Base-by-base conservation (phyloP, 306 rosid genomes). In the Erythrophleum fordii region DNA sequence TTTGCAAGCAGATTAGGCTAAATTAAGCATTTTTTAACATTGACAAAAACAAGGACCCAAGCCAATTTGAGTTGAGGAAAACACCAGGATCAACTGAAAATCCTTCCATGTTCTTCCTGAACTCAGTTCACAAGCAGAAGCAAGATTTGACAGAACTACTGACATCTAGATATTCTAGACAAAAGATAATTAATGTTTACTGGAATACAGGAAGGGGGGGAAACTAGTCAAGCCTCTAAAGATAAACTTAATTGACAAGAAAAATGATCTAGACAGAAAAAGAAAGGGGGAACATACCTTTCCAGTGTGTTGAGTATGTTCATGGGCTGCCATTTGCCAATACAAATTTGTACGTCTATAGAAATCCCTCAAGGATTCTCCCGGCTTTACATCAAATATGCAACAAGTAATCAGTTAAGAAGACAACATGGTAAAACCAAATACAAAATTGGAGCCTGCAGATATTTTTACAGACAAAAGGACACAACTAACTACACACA, bases 291-390 rank as follows among this genome's bases (percentile, higher is more conserved):
- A 76, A 58, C 86, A 35, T 46, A 93, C 97, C 87, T 95, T 95
- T 82, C 99, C 99, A 71, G 99, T 93, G 86, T 95, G 99, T 83
- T 95, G 99, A 58, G 98, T 95, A 78, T 95, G 98, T 72, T 95
- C 99, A 26, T 95, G 98, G 72, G 99, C 98, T n/a, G 99, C 99
- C 99, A 95, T 95, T 89, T 95, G 98, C 99, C 99, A 95, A 90
- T 95, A 95, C 85, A 95, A 12, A 87, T 91, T 91, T 71, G 99
- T 95, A 84, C 97, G 98, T 60, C 26, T 89, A 78, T 93, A 95
- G 89, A 95, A 95, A 81, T 95, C 98, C 86, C 87, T 88, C 87
- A 95, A 82, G 44, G 94, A 76, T 84, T 95, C 99, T 72, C 96
- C 99, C 18, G 93, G 93, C 99, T 95, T 61, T 80, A 83, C 69